phyloP scores from a whole-genome alignment of 2,329 filamentous ascomycete genomes.

The Xylariaceae sp. region DNA sequence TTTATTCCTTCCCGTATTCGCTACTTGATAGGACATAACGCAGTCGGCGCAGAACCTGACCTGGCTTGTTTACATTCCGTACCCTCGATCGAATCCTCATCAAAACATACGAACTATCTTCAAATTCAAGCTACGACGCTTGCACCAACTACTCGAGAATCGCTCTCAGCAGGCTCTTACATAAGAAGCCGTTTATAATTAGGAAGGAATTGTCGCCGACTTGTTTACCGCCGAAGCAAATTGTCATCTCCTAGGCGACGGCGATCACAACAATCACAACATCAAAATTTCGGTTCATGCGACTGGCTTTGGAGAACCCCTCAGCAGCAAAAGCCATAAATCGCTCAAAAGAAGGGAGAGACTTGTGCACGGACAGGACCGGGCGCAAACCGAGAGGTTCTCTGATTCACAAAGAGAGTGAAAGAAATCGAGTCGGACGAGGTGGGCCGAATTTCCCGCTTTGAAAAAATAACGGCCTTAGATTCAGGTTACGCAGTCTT shows the following conservation, averaged over 20 bases:
- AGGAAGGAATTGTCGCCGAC: not conserved
- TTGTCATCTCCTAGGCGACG: slow-evolving; percentile 3
- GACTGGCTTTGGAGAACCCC: no score
- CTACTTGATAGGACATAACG: slow-evolving; percentile 13
- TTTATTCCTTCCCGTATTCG: slow-evolving; percentile 7
- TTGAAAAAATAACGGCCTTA: slow-evolving; percentile 1
- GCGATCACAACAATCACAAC: not conserved
- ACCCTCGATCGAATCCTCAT: no score
- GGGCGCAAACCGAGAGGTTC: not conserved
- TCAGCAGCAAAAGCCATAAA: not conserved
- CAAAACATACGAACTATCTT: no score
- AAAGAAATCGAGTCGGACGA: not conserved
- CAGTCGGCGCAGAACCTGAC: slow-evolving; percentile 3
- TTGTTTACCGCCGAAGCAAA: not conserved
- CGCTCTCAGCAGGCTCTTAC: not conserved
- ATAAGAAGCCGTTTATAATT: not conserved
- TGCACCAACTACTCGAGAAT: not conserved
- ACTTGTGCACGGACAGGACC: not conserved
- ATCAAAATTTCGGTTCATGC: not conserved
- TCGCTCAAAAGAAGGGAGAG: not conserved
- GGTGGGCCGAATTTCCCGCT: slow-evolving; percentile 6
- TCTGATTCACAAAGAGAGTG: not conserved
- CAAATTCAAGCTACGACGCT: no score
- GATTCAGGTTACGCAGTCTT: slow-evolving; percentile 6
- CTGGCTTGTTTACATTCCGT: slow-evolving; percentile 2